Conservation (phyloP, 139 green algal species). For the Astrephomene gubernaculifera region DNA sequence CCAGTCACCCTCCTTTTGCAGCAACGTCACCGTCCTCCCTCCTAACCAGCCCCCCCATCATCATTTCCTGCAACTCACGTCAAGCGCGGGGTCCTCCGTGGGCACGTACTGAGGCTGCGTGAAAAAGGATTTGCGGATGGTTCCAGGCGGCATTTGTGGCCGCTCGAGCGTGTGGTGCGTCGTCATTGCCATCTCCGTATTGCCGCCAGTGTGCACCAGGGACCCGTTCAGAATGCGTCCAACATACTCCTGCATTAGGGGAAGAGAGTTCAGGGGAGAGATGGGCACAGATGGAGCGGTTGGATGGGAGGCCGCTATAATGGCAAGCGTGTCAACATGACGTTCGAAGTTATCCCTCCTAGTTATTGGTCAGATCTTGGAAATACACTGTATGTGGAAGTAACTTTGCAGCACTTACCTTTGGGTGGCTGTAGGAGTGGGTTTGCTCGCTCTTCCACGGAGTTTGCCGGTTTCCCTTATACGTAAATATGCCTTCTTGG, state of each 20-base stretch:
- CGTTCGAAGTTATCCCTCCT: too few species aligned
- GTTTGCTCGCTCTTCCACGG: constrained; percentile 33
- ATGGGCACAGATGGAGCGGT: too few species aligned
- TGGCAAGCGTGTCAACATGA: too few species aligned
- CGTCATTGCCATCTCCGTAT: constrained; percentile 39
- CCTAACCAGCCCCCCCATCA: not conserved
- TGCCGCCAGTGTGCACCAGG: constrained; percentile 44
- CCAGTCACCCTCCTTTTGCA: too few species aligned
- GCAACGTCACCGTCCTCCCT: not conserved
- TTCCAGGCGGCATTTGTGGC: constrained; percentile 47
- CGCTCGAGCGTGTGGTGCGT: constrained; percentile 53
- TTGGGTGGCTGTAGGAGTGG: constrained; percentile 4
- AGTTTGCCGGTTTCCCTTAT: constrained; percentile 11
- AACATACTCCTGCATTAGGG: constrained; percentile 34
- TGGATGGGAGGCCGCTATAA: too few species aligned
- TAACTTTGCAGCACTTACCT: not conserved
- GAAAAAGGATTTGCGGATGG: constrained; percentile 23
- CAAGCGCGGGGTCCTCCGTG: constrained; percentile 38
- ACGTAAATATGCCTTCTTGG: constrained; percentile 29
- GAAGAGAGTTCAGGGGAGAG: too few species aligned
- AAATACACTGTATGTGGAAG: too few species aligned
- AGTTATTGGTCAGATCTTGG: too few species aligned
- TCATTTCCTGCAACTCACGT: constrained; percentile 49
- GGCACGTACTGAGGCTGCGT: constrained; percentile 42
- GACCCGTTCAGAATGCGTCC: constrained; percentile 45